Evolutionary conservation across 768 basidiomycete species (phyloP).

Genomic region (Tephrocybe rancida): DNA sequence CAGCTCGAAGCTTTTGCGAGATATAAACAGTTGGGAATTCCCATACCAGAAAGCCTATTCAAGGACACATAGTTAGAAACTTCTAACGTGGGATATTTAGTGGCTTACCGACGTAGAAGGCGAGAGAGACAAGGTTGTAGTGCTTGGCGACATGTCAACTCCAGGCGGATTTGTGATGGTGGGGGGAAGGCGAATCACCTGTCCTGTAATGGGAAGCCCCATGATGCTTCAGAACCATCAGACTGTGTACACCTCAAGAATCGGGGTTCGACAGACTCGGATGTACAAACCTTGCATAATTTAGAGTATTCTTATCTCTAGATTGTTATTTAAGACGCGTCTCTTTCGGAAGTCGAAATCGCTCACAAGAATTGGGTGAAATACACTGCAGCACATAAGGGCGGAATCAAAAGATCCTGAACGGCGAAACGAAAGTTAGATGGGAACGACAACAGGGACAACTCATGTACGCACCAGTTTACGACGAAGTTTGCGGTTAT

Average conservation of each 20-base stretch:
- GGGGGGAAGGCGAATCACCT: too few species aligned
- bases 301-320: conserved; percentile 71
- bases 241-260: neutral
- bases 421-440: neutral
- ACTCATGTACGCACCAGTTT: conserved; percentile 56
- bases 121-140: conserved; percentile 65
- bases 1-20: conserved; percentile 58
- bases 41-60: conserved; percentile 58
- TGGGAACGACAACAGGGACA: too few species aligned
- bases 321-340: neutral
- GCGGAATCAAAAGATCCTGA: conserved; percentile 54
- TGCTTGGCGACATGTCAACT: conserved; percentile 35
- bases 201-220: conserved; percentile 65
- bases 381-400: conserved; percentile 64
- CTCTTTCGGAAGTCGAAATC: neutral
- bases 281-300: conserved; percentile 60
- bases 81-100: neutral
- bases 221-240: conserved; percentile 46
- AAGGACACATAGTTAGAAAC: too few species aligned
- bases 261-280: neutral
- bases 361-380: conserved; percentile 67
- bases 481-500: conserved; percentile 54
- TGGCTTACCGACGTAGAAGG: conserved; percentile 59
- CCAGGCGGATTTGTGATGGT: neutral
- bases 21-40: conserved; percentile 72